These are phyloP conservation scores for Pythium folliculosum DNA, from an alignment of 352 stramenopile genomes.

Conservation along the genomic window DNA sequence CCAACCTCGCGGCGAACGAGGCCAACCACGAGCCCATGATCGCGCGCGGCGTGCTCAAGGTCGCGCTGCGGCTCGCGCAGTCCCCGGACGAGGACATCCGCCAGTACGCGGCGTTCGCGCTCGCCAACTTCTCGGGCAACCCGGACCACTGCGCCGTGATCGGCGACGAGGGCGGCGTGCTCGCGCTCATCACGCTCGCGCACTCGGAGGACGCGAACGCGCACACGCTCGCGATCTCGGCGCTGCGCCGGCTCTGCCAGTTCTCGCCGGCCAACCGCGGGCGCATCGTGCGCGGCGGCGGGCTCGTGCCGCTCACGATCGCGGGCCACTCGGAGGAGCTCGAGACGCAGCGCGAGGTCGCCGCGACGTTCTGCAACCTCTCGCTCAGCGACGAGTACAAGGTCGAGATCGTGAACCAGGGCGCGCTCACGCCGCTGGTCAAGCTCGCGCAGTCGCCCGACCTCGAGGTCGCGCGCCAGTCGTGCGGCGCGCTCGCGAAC, in stretches of 20 bases:
- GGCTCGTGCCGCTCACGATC: slow-evolving; percentile 82
- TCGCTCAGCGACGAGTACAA: slow-evolving; percentile 93
- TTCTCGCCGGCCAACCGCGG: slow-evolving; percentile 88
- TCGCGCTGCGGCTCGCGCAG: slow-evolving; percentile 78
- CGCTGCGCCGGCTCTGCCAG: slow-evolving; percentile 91
- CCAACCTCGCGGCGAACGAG: slow-evolving; percentile 94
- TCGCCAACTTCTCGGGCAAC: slow-evolving; percentile 94
- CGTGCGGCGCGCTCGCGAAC: slow-evolving; percentile 93
- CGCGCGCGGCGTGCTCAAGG: slow-evolving; percentile 79
- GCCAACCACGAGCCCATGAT: slow-evolving; percentile 93
- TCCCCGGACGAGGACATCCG: slow-evolving; percentile 79
- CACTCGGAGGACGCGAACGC: slow-evolving; percentile 86
- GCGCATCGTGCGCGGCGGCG: slow-evolving; percentile 83
- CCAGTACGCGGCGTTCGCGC: slow-evolving; percentile 90
- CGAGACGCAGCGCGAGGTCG: slow-evolving; percentile 95
- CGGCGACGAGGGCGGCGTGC: slow-evolving; percentile 89
- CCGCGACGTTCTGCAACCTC: slow-evolving; percentile 93
- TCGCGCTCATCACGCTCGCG: slow-evolving; percentile 89
- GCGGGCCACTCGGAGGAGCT: slow-evolving; percentile 87
- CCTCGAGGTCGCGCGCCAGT: slow-evolving; percentile 90
- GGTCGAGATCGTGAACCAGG: slow-evolving; percentile 84
- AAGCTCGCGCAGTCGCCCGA: slow-evolving; percentile 89
- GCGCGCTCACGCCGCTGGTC: slow-evolving; percentile 79
- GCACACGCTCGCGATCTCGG: slow-evolving; percentile 92
- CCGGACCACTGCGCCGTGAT: slow-evolving; percentile 86